These are phyloP conservation scores for Rhodosporidiobolus odoratus DNA, from an alignment of 768 basidiomycete genomes.

Conservation along the genomic window DNA sequence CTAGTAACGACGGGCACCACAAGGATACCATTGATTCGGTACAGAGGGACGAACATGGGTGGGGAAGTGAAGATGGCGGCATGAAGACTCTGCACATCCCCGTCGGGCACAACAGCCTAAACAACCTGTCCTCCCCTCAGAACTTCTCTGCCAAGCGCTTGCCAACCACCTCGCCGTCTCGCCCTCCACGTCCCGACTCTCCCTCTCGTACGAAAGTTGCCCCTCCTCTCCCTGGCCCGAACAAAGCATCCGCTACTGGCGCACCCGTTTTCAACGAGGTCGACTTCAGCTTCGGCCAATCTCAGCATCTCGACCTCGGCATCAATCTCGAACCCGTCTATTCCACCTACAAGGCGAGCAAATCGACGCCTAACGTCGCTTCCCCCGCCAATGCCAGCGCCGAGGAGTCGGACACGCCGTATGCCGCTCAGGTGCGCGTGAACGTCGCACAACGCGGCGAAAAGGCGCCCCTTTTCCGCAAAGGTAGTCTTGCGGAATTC, in stretches of 20 bases:
- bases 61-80: neutral
- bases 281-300: constrained; percentile 13
- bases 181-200: constrained; percentile 5
- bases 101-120: neutral
- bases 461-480: constrained; percentile 2
- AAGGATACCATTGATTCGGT: neutral
- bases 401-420: neutral
- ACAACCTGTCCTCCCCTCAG: neutral
- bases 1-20: neutral
- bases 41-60: neutral
- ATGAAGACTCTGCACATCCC: neutral
- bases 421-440: constrained; percentile 9
- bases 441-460: constrained; percentile 19
- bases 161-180: neutral
- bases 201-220: neutral
- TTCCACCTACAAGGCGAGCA: constrained; percentile 21
- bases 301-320: constrained; percentile 29
- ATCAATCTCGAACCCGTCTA: constrained; percentile 22
- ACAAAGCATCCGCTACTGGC: neutral
- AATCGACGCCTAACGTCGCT: neutral
- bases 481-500: constrained; percentile 7
- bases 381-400: neutral
- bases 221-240: neutral
- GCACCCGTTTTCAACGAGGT: constrained; percentile 14
- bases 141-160: neutral